Evolutionary conservation across 2,329 filamentous ascomycete species (phyloP).

Genomic region (Aurifilum marmelostoma): DNA sequence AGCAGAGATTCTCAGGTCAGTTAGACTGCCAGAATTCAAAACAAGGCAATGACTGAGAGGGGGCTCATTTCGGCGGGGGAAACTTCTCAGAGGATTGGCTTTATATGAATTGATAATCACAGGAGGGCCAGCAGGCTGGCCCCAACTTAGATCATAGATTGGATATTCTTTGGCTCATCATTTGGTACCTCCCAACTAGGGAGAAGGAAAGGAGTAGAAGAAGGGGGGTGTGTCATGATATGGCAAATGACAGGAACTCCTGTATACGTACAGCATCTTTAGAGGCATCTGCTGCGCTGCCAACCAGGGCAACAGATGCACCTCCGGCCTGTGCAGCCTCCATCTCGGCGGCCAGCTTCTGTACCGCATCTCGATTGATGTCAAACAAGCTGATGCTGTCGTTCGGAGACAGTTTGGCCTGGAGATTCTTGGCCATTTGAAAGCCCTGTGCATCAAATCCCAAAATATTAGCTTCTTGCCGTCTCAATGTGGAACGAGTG

Average conservation of each 20-base stretch:
- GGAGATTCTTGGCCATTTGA: conserved; percentile 66
- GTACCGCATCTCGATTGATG: conserved; percentile 55
- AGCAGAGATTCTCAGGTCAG: conserved; percentile 23
- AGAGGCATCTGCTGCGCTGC: conserved; percentile 52
- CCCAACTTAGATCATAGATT: conserved; percentile 77
- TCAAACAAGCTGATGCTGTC: conserved; percentile 60
- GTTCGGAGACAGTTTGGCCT: conserved; percentile 54
- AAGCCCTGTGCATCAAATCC: conserved; percentile 52
- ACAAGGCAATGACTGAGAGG: not conserved
- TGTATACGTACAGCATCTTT: conserved; percentile 53
- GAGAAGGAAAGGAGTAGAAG: not conserved
- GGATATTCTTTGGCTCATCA: conserved; percentile 41
- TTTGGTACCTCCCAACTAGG: conserved; percentile 29
- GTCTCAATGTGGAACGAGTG: not conserved
- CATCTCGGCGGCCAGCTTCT: conserved; percentile 53
- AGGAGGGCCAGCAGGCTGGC: conserved; percentile 56
- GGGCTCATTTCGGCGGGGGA: conserved; percentile 28
- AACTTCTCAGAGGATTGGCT: conserved; percentile 77
- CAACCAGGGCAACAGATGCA: conserved; percentile 50
- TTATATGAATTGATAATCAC: conserved; percentile 65
- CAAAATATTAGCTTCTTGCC: not conserved
- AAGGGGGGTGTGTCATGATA: too few relatives aligned
- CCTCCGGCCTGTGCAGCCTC: conserved; percentile 46
- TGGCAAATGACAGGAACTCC: not conserved
- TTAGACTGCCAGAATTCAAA: conserved; percentile 2